These are phyloP conservation scores for Cladosporium halotolerans DNA, from an alignment of 2,329 filamentous ascomycete species.

Conservation along the genomic window DNA sequence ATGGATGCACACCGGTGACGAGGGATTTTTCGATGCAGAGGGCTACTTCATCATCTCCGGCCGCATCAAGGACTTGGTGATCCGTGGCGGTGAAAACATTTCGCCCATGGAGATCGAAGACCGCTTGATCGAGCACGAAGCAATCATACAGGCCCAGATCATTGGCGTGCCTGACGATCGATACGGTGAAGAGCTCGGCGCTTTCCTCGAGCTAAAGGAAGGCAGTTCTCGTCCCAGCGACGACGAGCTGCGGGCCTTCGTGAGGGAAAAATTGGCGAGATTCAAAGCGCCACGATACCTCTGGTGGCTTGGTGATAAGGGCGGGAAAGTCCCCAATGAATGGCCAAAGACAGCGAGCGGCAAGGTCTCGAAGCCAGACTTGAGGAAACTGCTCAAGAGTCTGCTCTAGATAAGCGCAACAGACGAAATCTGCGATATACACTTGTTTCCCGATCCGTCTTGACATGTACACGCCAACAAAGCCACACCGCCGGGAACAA, in stretches of 20 bases:
- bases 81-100: conserved; percentile 60
- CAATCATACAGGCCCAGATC: conserved; percentile 24
- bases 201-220: conserved; percentile 31
- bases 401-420: conserved; percentile 11
- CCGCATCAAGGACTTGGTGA: conserved; percentile 30
- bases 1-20: conserved; percentile 62
- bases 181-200: conserved; percentile 27
- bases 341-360: conserved; percentile 25
- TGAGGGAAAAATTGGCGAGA: conserved; percentile 29
- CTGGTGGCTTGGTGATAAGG: conserved; percentile 19
- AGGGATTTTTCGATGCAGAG: conserved; percentile 43
- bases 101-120: conserved; percentile 36
- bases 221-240: background rate
- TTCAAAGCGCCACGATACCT: conserved; percentile 24
- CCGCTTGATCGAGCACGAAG: conserved; percentile 21
- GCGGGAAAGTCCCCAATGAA: conserved; percentile 18
- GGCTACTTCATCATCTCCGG: conserved; percentile 35
- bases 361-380: conserved; percentile 23
- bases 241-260: conserved; percentile 30
- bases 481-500: too few relatives aligned
- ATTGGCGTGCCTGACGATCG: conserved; percentile 25
- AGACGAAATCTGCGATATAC: too few relatives aligned
- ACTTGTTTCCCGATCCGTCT: too few relatives aligned
- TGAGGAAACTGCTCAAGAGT: conserved; percentile 20
- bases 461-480: too few relatives aligned